Conservation (phyloP, 169 alveolate genomes). For the Toxoplasma gondii region DNA sequence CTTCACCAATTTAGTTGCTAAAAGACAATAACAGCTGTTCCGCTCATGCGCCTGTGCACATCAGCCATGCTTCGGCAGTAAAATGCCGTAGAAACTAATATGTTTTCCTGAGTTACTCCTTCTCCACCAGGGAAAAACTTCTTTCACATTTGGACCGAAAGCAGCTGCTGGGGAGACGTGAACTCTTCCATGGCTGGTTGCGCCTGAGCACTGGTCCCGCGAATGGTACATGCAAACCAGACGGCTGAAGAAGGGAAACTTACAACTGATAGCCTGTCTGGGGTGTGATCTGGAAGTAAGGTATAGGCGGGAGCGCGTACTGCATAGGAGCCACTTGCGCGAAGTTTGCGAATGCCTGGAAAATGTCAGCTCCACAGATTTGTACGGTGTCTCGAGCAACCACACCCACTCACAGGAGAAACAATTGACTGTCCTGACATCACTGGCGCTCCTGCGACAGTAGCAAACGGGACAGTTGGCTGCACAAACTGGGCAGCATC, state of each 20-base stretch:
- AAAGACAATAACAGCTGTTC: no score
- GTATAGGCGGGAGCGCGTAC: not conserved
- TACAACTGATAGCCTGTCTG: slow-evolving; percentile 15
- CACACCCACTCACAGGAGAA: not conserved
- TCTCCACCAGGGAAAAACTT: not conserved
- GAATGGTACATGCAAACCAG: not conserved
- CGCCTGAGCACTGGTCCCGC: slow-evolving; percentile 17
- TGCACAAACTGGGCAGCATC: not conserved
- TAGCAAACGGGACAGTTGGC: not conserved
- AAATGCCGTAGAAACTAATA: no score
- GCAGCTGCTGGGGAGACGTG: slow-evolving; percentile 7
- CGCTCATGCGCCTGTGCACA: no score
- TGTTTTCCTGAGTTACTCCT: no score
- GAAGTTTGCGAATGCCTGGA: not conserved
- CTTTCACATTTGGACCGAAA: slow-evolving; percentile 16
- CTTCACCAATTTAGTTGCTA: no score
- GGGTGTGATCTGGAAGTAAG: slow-evolving; percentile 15
- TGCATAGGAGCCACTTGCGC: slow-evolving; percentile 14
- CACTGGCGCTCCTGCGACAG: not conserved
- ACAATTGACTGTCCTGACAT: not conserved
- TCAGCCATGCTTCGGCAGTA: no score
- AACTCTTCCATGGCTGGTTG: slow-evolving; percentile 21
- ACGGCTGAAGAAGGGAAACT: not conserved
- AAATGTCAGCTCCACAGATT: no score
- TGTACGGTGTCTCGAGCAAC: not conserved